Conservation (phyloP, 139 green algal species). For the Micractinium conductrix region DNA sequence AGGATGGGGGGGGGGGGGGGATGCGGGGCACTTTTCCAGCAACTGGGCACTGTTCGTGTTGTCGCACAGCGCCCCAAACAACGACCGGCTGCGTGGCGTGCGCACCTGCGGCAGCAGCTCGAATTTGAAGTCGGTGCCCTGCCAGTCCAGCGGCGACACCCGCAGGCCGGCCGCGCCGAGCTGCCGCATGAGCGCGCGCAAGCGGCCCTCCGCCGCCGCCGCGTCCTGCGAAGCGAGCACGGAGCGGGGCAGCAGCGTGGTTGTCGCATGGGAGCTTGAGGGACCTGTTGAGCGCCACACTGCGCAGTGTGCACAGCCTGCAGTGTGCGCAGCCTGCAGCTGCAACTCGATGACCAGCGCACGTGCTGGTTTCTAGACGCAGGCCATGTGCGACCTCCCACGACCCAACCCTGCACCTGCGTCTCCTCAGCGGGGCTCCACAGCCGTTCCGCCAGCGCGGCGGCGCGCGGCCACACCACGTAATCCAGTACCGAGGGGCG, state of each 20-base stretch:
- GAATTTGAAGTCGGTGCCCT: not conserved
- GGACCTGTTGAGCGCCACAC: not conserved
- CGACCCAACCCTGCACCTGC: not conserved
- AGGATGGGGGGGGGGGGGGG: not conserved
- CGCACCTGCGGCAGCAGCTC: not conserved
- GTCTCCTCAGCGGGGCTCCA: not conserved
- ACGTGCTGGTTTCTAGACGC: no score
- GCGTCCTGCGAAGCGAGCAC: not conserved
- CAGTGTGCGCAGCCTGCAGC: no score
- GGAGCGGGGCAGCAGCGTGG: not conserved
- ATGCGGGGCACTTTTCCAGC: no score
- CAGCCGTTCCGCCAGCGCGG: not conserved
- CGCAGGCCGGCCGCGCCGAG: not conserved
- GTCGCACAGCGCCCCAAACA: no score
- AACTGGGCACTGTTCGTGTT: no score
- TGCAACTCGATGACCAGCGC: no score
- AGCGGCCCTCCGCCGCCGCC: not conserved
- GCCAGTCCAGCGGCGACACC: not conserved
- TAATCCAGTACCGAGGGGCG: not conserved
- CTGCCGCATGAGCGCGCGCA: not conserved
- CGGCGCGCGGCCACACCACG: constrained; percentile 2
- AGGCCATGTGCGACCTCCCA: no score
- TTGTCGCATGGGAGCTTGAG: not conserved
- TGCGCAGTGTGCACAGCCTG: no score
- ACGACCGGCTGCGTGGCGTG: not conserved